Conservation (phyloP, 2,329 filamentous ascomycete species). For the Ascochyta clinopodiicola region DNA sequence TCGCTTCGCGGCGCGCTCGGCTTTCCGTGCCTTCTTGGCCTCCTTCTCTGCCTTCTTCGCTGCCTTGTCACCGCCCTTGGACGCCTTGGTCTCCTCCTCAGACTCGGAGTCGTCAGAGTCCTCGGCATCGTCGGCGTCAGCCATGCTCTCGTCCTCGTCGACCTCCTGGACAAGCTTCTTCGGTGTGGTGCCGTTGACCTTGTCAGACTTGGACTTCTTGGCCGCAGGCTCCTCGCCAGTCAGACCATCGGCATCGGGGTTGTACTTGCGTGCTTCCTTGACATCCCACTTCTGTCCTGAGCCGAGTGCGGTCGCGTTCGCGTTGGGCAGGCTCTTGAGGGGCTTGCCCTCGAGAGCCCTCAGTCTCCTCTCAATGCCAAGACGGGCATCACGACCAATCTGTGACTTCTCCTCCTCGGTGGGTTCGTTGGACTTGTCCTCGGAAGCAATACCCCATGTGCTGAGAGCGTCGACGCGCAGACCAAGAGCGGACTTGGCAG, state of each 20-base stretch:
- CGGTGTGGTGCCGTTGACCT: slow-evolving; percentile 50
- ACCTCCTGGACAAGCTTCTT: slow-evolving; percentile 59
- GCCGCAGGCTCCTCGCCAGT: slow-evolving; percentile 70
- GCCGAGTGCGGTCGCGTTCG: slow-evolving; percentile 54
- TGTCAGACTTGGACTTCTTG: slow-evolving; percentile 57
- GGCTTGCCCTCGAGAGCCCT: slow-evolving; percentile 89
- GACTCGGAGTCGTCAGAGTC: slow-evolving; percentile 43
- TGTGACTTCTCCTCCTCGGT: slow-evolving; percentile 89
- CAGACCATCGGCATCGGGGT: slow-evolving; percentile 88
- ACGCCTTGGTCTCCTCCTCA: slow-evolving; percentile 39
- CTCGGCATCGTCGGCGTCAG: slow-evolving; percentile 47
- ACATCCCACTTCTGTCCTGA: slow-evolving; percentile 78
- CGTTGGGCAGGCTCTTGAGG: slow-evolving; percentile 75
- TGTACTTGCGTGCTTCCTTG: slow-evolving; percentile 94
- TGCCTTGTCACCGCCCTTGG: slow-evolving; percentile 48
- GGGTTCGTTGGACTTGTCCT: slow-evolving; percentile 54
- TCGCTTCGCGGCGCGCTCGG: slow-evolving; percentile 47
- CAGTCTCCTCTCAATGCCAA: slow-evolving; percentile 77
- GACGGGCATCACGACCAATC: slow-evolving; percentile 74
- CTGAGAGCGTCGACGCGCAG: slow-evolving; percentile 89
- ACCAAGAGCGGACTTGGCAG: slow-evolving; percentile 91
- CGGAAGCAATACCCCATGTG: slow-evolving; percentile 73
- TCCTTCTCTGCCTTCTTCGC: slow-evolving; percentile 51
- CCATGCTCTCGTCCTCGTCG: slow-evolving; percentile 51
- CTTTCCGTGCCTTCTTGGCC: slow-evolving; percentile 53